Evolutionary conservation across 345 rosid genomes (phyloP).

Genomic region (Lepidium sativum): DNA sequence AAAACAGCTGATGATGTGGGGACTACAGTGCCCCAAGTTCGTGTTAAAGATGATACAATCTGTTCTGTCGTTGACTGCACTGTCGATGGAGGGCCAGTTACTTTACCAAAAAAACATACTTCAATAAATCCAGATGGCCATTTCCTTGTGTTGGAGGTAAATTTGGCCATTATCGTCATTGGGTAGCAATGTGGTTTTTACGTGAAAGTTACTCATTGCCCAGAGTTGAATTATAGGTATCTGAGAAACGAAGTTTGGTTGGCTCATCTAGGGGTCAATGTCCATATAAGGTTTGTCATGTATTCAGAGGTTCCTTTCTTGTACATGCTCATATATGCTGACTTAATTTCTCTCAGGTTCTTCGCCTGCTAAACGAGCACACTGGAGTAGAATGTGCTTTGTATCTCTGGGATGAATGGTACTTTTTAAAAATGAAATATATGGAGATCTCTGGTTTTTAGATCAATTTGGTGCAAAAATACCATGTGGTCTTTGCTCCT

Average conservation of each 20-base stretch:
- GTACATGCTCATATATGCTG: slow-evolving; percentile 9
- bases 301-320: neutral
- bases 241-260: slow-evolving; percentile 46
- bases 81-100: slow-evolving; percentile 18
- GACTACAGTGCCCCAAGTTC: slow-evolving; percentile 32
- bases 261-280: slow-evolving; percentile 32
- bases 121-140: slow-evolving; percentile 25
- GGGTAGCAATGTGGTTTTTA: neutral
- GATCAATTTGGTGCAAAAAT: slow-evolving; percentile 4
- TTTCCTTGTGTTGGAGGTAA: slow-evolving; percentile 91
- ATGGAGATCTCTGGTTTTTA: neutral
- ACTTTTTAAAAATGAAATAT: slow-evolving; percentile 5
- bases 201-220: slow-evolving; percentile 6
- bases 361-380: slow-evolving; percentile 80
- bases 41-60: slow-evolving; percentile 22
- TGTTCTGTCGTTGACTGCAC: slow-evolving; percentile 11
- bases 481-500: neutral
- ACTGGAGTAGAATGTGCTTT: slow-evolving; percentile 77
- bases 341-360: slow-evolving; percentile 54
- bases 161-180: slow-evolving; percentile 1
- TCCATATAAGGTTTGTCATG: slow-evolving; percentile 56
- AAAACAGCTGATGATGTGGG: slow-evolving; percentile 29
- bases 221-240: slow-evolving; percentile 44
- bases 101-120: slow-evolving; percentile 18
- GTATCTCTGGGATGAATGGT: slow-evolving; percentile 86